These are phyloP conservation scores for Sugiyamaella xylanicola DNA, from an alignment of 1,139 yeast species.

Conservation along the genomic window DNA sequence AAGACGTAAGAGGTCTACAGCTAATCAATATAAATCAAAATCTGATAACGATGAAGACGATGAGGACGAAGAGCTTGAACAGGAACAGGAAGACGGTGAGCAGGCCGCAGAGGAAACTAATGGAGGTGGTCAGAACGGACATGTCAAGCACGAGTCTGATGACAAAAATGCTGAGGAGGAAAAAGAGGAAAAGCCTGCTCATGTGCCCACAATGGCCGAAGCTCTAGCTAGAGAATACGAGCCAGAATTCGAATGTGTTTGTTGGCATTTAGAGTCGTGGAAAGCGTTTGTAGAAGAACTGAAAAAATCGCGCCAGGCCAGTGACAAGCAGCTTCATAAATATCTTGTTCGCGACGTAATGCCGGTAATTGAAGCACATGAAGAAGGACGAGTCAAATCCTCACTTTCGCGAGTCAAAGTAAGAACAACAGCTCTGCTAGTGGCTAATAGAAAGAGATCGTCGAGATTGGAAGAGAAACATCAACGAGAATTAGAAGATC, in stretches of 20 bases:
- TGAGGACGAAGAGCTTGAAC: constrained; percentile 16
- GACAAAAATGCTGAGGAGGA: constrained; percentile 13
- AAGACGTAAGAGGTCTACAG: constrained; percentile 17
- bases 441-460: constrained; percentile 38
- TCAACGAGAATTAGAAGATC: constrained; percentile 28
- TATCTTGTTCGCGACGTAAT: constrained; percentile 34
- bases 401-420: constrained; percentile 33
- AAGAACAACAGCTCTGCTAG: constrained; percentile 32
- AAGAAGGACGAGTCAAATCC: constrained; percentile 31
- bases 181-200: constrained; percentile 15
- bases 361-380: constrained; percentile 39
- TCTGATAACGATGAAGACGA: constrained; percentile 20
- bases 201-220: constrained; percentile 25
- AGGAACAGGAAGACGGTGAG: constrained; percentile 19
- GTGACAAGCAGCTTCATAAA: constrained; percentile 29
- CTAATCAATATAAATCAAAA: constrained; percentile 7
- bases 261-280: constrained; percentile 41
- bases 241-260: constrained; percentile 41
- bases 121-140: neutral
- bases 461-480: constrained; percentile 38
- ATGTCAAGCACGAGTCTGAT: neutral
- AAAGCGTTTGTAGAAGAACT: constrained; percentile 32
- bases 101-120: no score
- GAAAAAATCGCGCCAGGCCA: constrained; percentile 25
- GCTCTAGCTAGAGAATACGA: constrained; percentile 35